Evolutionary conservation across 768 basidiomycete species (phyloP).

Genomic region (Tricholoma sp.): DNA sequence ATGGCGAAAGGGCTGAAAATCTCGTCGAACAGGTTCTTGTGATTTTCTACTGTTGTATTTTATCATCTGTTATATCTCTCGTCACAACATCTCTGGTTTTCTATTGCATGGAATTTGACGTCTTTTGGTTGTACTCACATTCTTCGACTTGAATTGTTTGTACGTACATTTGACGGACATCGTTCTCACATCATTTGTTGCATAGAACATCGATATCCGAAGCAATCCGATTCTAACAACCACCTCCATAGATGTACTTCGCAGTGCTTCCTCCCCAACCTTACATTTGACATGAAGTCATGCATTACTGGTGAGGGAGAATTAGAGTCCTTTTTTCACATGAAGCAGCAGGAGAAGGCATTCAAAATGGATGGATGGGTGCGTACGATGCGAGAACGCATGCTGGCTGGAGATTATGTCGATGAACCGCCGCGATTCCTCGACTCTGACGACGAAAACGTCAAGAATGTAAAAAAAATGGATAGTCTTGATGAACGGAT

Average conservation of each 20-base stretch:
- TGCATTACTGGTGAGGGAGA: too few relatives aligned
- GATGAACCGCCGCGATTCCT: conserved; percentile 55
- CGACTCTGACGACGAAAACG: conserved; percentile 16
- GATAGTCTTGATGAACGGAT: conserved; percentile 7
- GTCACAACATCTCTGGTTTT: not conserved
- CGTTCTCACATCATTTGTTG: too few relatives aligned
- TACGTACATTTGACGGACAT: too few relatives aligned
- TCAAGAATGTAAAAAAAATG: not conserved
- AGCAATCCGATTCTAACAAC: too few relatives aligned
- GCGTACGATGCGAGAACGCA: conserved; percentile 60
- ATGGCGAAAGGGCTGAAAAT: conserved; percentile 38
- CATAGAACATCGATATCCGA: too few relatives aligned
- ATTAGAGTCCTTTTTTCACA: too few relatives aligned
- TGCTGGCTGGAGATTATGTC: conserved; percentile 59
- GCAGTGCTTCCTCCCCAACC: too few relatives aligned
- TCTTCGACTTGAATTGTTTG: too few relatives aligned
- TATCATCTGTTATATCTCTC: conserved; percentile 2
- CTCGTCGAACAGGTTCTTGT: conserved; percentile 37
- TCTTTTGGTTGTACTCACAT: not conserved
- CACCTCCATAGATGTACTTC: too few relatives aligned
- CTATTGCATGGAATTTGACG: not conserved
- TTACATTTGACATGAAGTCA: too few relatives aligned
- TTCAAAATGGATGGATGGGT: conserved; percentile 84
- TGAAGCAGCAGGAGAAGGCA: conserved; percentile 65
- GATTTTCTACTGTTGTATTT: conserved; percentile 11